Conservation (phyloP, 768 basidiomycete species). For the Xerocomellus intermedius region DNA sequence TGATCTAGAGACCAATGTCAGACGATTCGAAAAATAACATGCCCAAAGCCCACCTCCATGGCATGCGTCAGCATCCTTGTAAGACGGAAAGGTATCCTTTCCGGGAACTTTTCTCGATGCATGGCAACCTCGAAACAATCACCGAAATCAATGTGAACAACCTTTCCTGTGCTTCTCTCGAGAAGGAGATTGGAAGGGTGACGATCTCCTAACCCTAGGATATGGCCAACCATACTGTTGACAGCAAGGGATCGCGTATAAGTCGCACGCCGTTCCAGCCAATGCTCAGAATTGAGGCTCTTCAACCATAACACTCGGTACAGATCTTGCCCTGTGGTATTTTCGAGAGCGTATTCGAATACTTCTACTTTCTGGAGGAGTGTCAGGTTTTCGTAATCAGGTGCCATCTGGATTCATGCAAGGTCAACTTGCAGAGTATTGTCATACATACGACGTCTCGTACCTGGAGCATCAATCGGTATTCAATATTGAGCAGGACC, state of each 20-base stretch:
- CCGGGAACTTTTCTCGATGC: slow-evolving; percentile 98
- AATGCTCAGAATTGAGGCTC: slow-evolving; percentile 92
- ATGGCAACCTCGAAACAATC: slow-evolving; percentile 99
- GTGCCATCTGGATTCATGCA: slow-evolving; percentile 76
- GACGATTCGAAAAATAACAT: background rate
- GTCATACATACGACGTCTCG: slow-evolving; percentile 65
- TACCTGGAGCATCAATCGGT: slow-evolving; percentile 97
- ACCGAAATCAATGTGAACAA: slow-evolving; percentile 96
- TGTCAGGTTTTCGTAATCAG: slow-evolving; percentile 93
- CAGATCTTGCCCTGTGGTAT: slow-evolving; percentile 96
- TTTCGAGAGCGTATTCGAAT: slow-evolving; percentile 97
- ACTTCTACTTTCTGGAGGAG: slow-evolving; percentile 98
- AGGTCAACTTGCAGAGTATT: slow-evolving; percentile 1
- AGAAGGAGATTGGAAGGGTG: slow-evolving; percentile 95
- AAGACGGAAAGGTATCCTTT: slow-evolving; percentile 96
- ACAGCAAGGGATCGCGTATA: slow-evolving; percentile 95
- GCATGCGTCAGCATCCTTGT: slow-evolving; percentile 98
- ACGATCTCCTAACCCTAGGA: slow-evolving; percentile 94
- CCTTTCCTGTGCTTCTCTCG: slow-evolving; percentile 87
- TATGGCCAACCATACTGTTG: slow-evolving; percentile 98
- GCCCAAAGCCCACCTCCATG: slow-evolving; percentile 75
- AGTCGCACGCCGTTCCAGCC: slow-evolving; percentile 93
- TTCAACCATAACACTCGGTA: slow-evolving; percentile 97
- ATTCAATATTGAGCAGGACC: slow-evolving; percentile 96
- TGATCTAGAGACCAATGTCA: slow-evolving; percentile 61